Evolutionary conservation across 2,329 filamentous ascomycete species (phyloP), one percentile per base, ranked within the genome.

Genomic region (Reticulascus tulasneorum): DNA sequence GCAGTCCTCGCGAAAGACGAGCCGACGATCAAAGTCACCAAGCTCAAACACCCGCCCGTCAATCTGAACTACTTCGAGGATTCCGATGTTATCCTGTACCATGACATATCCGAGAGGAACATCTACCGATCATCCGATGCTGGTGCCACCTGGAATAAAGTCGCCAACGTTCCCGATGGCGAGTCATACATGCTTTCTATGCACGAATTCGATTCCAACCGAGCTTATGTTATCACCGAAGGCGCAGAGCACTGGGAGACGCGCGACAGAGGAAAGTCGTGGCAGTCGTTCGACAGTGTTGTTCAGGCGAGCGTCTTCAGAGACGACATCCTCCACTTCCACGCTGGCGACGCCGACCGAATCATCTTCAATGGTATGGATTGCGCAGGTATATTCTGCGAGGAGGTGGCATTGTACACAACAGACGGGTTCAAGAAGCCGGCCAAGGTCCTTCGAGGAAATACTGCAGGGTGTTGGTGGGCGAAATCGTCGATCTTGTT

Each of bases 1-100:
- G 44, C 57, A 47, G 53, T 52, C 47, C 50, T 66, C 46, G 66
- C 79, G 37, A 83, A 82, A 58, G 75, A 81, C 53, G 69, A 71
- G 31, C 90, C 90, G 17, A 71, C 71, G 37, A 73, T 95, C 51
- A 69, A 73, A 44, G 65, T 71, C 40, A 84, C 69, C 35, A 62
- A 73, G 29, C 86, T 96, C 63, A 68, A 84, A 28, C 70, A 80
- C 51, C 62, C 71, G 35, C 86, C 88, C 1, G 57, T 65, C 35
- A 80, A 81, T 56, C 67, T 96, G 47, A 84, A 85, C 64, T 98
- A 95, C 64, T 97, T 98, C 56, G 83, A 93, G 54, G 86, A 91
- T 59, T 90, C 86, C 47, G 83, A 95, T 58, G 77, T 84, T 33
- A 71, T 94, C 40, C 63, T 97, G 29, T 81, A 88, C 55, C 80